A percentile compares a stretch with the other conserved stretches of the same genome.
Evolutionary conservation across 495 filamentous ascomycete genomes (phyloP).

Genomic region (Mycothermus thermophilus): DNA sequence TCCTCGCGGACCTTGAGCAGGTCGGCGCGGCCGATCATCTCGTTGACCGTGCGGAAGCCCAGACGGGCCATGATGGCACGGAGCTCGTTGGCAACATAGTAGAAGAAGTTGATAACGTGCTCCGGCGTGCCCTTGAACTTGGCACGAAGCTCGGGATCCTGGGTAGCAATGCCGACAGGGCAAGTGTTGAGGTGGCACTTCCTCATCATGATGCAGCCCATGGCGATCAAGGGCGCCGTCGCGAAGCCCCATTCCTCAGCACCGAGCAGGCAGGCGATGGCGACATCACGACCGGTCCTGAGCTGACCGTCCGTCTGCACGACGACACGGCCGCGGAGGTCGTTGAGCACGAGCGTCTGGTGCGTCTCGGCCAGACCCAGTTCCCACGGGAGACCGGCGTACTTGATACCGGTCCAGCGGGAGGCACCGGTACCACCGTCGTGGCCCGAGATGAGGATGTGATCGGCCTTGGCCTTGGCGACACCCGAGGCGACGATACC

Average conservation of each 20-base stretch:
- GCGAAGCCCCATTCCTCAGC: slow-evolving; percentile 98
- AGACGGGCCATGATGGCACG: slow-evolving; percentile 97
- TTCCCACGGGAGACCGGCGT: slow-evolving; percentile 97
- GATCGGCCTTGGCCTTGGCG: slow-evolving; percentile 95
- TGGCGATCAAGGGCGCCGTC: slow-evolving; percentile 90
- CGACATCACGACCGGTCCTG: slow-evolving; percentile 86
- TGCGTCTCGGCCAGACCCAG: slow-evolving; percentile 96
- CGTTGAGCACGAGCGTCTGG: slow-evolving; percentile 96
- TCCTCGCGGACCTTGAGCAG: slow-evolving; percentile 80
- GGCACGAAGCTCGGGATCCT: slow-evolving; percentile 86
- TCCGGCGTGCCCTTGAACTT: slow-evolving; percentile 93
- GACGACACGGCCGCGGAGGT: slow-evolving; percentile 89
- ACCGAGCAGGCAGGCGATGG: slow-evolving; percentile 90
- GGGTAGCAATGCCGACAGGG: slow-evolving; percentile 93
- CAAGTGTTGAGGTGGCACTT: slow-evolving; percentile 70
- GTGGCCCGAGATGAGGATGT: slow-evolving; percentile 95
- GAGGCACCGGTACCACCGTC: slow-evolving; percentile 98
- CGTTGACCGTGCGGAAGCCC: slow-evolving; percentile 89
- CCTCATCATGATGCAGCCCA: slow-evolving; percentile 96
- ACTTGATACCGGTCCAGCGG: slow-evolving; percentile 99
- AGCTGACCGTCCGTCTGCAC: slow-evolving; percentile 98
- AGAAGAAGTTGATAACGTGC: slow-evolving; percentile 99
- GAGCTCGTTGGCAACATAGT: slow-evolving; percentile 95
- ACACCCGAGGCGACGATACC: slow-evolving; percentile 98
- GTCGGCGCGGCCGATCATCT: slow-evolving; percentile 95